A percentile compares a stretch with the other conserved stretches of the same genome.
These are phyloP conservation scores for Aureobasidium sp. DNA, from an alignment of 2,329 filamentous ascomycete genomes.

Conservation along the genomic window DNA sequence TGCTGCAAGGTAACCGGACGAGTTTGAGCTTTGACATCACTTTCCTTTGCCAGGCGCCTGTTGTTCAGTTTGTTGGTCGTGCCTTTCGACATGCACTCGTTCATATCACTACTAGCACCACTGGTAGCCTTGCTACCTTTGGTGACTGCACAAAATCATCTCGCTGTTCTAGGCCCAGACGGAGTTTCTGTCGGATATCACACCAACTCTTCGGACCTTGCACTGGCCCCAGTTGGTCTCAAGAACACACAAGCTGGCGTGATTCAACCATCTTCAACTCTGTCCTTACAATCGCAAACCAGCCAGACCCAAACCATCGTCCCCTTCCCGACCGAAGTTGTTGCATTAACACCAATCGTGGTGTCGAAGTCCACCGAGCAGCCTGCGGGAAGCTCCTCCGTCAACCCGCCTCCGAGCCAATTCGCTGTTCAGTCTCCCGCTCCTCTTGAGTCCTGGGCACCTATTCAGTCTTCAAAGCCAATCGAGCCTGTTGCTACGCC, in stretches of 20 bases:
- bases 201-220: background rate
- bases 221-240: background rate
- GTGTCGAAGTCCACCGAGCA: background rate
- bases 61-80: background rate
- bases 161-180: background rate
- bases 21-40: background rate
- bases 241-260: too few species aligned
- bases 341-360: background rate
- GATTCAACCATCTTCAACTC: background rate
- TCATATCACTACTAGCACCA: background rate
- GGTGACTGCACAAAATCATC: background rate
- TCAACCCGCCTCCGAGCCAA: background rate
- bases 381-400: background rate
- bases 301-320: background rate
- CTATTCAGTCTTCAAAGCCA: background rate
- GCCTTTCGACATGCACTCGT: background rate
- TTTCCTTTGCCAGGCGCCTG: background rate
- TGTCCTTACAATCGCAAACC: background rate
- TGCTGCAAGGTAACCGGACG: too few species aligned
- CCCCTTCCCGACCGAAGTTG: background rate
- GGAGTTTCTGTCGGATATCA: background rate
- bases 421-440: background rate
- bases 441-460: too few species aligned
- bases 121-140: background rate
- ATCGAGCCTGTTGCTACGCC: background rate